Percentiles rank a stretch among this genome's conserved stretches.
Conservation (phyloP, 306 rosid species). For the Herpetospermum pedunculosum region DNA sequence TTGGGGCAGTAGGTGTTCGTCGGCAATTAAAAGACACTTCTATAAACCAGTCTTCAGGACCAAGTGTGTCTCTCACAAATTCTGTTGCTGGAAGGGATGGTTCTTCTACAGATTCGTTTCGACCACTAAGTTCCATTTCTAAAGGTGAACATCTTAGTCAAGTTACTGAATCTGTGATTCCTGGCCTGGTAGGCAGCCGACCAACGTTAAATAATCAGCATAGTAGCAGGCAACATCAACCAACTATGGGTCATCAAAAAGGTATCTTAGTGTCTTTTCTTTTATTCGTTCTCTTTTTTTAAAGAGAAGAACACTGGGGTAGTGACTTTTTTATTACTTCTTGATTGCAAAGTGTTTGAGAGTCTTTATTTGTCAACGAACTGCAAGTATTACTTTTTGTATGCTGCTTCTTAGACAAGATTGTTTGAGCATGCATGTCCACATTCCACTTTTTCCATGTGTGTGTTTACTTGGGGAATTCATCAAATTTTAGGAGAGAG, state of each 20-base stretch:
- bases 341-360: not conserved
- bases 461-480: constrained; percentile 8
- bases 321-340: not conserved
- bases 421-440: constrained; percentile 7
- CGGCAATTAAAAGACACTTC: constrained; percentile 54
- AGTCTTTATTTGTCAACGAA: not conserved
- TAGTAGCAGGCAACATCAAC: constrained; percentile 61
- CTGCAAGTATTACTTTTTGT: not conserved
- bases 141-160: constrained; percentile 46
- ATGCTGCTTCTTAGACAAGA: not conserved
- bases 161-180: constrained; percentile 45
- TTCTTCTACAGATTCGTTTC: constrained; percentile 51
- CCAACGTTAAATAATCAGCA: constrained; percentile 43
- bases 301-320: not conserved
- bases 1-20: constrained; percentile 83
- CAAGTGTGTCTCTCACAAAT: constrained; percentile 43
- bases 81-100: constrained; percentile 47
- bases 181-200: constrained; percentile 39
- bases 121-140: constrained; percentile 40
- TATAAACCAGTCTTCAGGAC: constrained; percentile 36
- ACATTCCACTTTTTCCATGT: not conserved
- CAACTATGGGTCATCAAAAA: constrained; percentile 67
- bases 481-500: constrained; percentile 14
- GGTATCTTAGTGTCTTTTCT: constrained; percentile 29
- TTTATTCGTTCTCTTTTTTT: not conserved